phyloP scores from a whole-genome alignment of 2,329 filamentous ascomycete species.

The Cordyceps sp. region DNA sequence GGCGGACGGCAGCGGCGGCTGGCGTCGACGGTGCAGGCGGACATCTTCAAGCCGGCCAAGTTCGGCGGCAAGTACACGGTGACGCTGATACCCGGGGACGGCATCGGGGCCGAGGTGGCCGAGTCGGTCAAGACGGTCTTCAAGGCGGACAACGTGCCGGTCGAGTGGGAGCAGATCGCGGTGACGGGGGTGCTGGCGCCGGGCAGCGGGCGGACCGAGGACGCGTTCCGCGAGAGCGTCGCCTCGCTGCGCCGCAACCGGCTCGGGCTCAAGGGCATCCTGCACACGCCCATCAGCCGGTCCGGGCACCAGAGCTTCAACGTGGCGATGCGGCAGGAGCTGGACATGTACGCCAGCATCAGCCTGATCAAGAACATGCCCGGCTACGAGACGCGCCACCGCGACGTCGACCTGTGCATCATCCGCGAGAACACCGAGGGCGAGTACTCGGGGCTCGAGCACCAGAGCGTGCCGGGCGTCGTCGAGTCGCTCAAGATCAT shows the following conservation, averaged over 20 bases:
- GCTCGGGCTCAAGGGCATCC: constrained; percentile 95
- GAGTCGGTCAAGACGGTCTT: constrained; percentile 98
- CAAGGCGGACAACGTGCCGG: constrained; percentile 97
- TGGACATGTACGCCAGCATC: constrained; percentile 98
- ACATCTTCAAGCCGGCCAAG: constrained; percentile 98
- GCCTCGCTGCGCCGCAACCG: constrained; percentile 96
- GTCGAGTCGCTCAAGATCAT: constrained; percentile 99
- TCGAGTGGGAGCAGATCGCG: constrained; percentile 98
- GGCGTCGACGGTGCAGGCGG: constrained; percentile 74
- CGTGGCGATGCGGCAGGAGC: constrained; percentile 94
- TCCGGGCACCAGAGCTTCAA: constrained; percentile 99
- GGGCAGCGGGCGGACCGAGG: constrained; percentile 69
- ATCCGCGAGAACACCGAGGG: constrained; percentile 99
- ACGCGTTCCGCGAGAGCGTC: constrained; percentile 89
- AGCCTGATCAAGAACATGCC: constrained; percentile 99
- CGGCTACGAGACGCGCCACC: constrained; percentile 92
- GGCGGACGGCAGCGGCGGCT: constrained; percentile 32
- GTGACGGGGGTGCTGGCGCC: constrained; percentile 80
- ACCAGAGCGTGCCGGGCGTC: constrained; percentile 90
- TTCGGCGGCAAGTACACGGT: constrained; percentile 99
- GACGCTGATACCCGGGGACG: constrained; percentile 94
- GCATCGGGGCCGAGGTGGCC: constrained; percentile 94
- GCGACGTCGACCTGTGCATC: constrained; percentile 95
- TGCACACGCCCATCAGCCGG: constrained; percentile 91
- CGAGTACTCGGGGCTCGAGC: constrained; percentile 97